Evolutionary conservation across 116 monocot species (phyloP), one percentile per base, ranked within the genome.

Genomic region (Papilionanthe hybrid): DNA sequence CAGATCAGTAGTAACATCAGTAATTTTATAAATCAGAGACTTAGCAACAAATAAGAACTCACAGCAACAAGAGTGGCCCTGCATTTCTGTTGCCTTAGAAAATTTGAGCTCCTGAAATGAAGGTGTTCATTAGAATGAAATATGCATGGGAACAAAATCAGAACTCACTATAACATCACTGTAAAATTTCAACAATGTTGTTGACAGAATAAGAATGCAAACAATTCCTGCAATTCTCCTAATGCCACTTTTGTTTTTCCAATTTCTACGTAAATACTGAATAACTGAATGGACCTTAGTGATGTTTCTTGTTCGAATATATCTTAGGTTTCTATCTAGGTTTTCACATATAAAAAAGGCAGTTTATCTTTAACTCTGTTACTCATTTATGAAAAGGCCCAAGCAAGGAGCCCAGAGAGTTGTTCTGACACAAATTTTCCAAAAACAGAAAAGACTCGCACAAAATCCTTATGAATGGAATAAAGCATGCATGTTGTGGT

Each of bases 51-150:
- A 23, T 43, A 30, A 53, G 53, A 50, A 81, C 87, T 91, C 84
- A 97, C 97, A 82, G 97, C 89, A 79, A 92, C 30, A 84, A 97
- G 92, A 48, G 86, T 86, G 69, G 85, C 80, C 45, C 63, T 74
- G 77, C 84, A 50, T 41, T 63, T 30, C 23, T 78, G 82, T 75
- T 80, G 85, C 75, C 86, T 91, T 67, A 92, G 81, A 89, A 91
- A 25, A 28, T 81, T 86, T 81, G 94, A 76, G 76, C 90, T 91
- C 90, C 95, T 95, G 86, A 68, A 81, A 55, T 77, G 42, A 75
- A 75, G 49, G 18, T 17, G 27, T 20, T 50, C 75, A 49, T 49
- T 75, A 20, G 11, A 50, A 49, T n/a, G 19, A 72, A 72, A 41
- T 72, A 43, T 7, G 44, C 50, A 49, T 49, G 15, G 12, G 13